Percentiles rank a stretch among this genome's conserved stretches.
Conservation (phyloP, 306 rosid genomes). For the Prunus persica region Prunus_persica_NCBIv2 NC_034014.1:4945001-4945500, state of each 20-base stretch:
- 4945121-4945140: constrained; percentile 2
- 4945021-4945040: neutral
- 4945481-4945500: no score
- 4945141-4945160: constrained; percentile 11
- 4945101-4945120: constrained; percentile 12
- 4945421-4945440: no score
- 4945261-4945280: neutral
- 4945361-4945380: neutral
- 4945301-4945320: constrained; percentile 36
- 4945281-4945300: constrained; percentile 10
- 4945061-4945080: constrained; percentile 29
- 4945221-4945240: neutral
- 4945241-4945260: neutral
- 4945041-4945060: neutral
- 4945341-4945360: constrained; percentile 9
- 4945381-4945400: neutral
- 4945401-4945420: no score
- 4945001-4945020: constrained; percentile 24
- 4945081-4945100: constrained; percentile 24
- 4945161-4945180: constrained; percentile 6
- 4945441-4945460: no score
- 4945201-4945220: neutral
- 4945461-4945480: no score
- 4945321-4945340: constrained; percentile 22
- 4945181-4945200: constrained; percentile 4